Evolutionary conservation across 208 protist genomes (phyloP).

Genomic region (Leishmania braziliensis): DNA sequence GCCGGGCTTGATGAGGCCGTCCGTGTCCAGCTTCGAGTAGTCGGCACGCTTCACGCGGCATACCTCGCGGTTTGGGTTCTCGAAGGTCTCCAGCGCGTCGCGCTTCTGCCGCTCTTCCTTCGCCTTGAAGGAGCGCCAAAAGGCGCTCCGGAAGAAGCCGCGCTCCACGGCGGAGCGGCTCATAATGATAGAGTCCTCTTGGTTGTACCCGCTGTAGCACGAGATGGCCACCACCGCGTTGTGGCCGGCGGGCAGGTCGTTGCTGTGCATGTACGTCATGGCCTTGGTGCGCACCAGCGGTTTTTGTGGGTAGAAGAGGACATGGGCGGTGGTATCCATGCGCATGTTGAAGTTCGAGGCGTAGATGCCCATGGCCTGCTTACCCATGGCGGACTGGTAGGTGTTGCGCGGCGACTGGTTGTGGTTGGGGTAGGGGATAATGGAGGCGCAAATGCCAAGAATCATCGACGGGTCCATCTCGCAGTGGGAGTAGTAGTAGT

Average conservation of each 20-base stretch:
- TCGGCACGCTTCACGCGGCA: slow-evolving; percentile 80
- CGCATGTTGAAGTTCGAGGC: slow-evolving; percentile 96
- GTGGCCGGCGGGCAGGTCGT: slow-evolving; percentile 98
- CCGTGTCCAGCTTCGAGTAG: slow-evolving; percentile 97
- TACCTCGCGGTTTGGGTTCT: slow-evolving; percentile 90
- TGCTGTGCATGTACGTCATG: slow-evolving; percentile 95
- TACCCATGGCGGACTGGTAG: slow-evolving; percentile 99
- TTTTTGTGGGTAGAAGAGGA: slow-evolving; percentile 98
- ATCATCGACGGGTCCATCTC: slow-evolving; percentile 93
- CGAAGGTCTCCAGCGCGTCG: slow-evolving; percentile 90
- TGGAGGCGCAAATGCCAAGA: slow-evolving; percentile 91
- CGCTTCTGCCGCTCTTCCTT: slow-evolving; percentile 82
- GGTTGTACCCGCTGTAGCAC: slow-evolving; percentile 99
- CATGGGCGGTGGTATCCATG: slow-evolving; percentile 98
- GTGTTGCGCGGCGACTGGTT: slow-evolving; percentile 99
- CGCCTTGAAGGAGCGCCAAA: slow-evolving; percentile 87
- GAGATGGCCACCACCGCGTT: slow-evolving; percentile 99
- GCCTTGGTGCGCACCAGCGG: slow-evolving; percentile 97
- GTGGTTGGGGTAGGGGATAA: slow-evolving; percentile 99
- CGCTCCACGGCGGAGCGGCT: slow-evolving; percentile 97
- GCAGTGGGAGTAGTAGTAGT: slow-evolving; percentile 88
- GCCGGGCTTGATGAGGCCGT: slow-evolving; percentile 94
- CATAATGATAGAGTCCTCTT: slow-evolving; percentile 99
- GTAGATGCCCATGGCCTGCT: slow-evolving; percentile 98
- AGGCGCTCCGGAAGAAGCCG: slow-evolving; percentile 96